Conservation (phyloP, 1,284 basidiomycete genomes). For the Ganoderma sinense region DNA sequence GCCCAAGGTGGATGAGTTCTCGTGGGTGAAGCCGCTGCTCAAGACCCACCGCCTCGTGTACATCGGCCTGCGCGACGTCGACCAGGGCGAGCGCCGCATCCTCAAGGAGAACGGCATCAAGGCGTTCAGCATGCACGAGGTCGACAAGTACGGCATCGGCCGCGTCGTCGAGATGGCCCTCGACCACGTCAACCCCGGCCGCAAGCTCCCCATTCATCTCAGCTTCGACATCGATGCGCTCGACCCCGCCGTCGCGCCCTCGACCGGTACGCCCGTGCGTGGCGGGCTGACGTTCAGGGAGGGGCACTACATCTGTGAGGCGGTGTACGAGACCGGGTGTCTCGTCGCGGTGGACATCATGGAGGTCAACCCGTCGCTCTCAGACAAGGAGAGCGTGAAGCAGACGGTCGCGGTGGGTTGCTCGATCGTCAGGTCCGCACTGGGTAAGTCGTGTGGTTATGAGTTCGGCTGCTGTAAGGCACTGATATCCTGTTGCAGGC, state of each 20-base stretch:
- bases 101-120: conserved; percentile 90
- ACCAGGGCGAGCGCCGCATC: conserved; percentile 89
- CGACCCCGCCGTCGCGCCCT: conserved; percentile 94
- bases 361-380: conserved; percentile 97
- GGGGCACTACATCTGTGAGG: conserved; percentile 97
- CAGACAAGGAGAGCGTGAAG: conserved; percentile 74
- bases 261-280: conserved; percentile 93
- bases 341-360: conserved; percentile 93
- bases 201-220: conserved; percentile 90
- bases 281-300: conserved; percentile 98
- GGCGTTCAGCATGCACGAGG: conserved; percentile 97
- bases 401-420: conserved; percentile 96
- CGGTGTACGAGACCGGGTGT: conserved; percentile 91
- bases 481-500: conserved; percentile 11
- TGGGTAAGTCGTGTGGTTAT: conserved; percentile 59
- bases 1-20: conserved; percentile 63
- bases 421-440: conserved; percentile 88
- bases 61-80: conserved; percentile 96
- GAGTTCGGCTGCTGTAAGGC: too few relatives aligned
- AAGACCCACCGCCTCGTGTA: conserved; percentile 85
- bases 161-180: conserved; percentile 96
- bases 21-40: conserved; percentile 84
- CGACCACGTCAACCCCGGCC: conserved; percentile 89
- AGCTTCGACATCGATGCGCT: conserved; percentile 97
- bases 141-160: conserved; percentile 97